Percentiles rank a stretch among this genome's conserved stretches.
These are phyloP conservation scores for Populus hybrid DNA, from an alignment of 441 rosid species.

Conservation along the genomic window DNA sequence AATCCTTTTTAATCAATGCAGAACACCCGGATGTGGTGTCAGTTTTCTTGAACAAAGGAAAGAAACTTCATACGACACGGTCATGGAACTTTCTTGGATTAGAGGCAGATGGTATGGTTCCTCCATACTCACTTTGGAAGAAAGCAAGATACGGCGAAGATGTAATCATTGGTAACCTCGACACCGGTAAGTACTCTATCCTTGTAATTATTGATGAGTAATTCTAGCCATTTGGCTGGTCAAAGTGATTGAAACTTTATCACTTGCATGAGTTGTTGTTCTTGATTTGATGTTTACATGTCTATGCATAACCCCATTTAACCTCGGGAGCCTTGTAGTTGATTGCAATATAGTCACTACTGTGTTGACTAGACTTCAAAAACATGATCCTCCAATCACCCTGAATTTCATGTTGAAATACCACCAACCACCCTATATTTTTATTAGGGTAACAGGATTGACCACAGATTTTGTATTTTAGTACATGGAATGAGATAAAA, in stretches of 20 bases:
- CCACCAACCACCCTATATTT: background rate
- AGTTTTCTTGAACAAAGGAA: conserved; percentile 39
- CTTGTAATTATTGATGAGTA: background rate
- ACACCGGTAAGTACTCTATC: conserved; percentile 36
- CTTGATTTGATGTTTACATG: conserved; percentile 4
- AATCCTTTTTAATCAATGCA: conserved; percentile 13
- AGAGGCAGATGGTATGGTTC: conserved; percentile 30
- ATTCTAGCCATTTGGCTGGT: background rate
- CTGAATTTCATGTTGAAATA: background rate
- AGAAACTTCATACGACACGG: conserved; percentile 49
- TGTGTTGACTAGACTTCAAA: background rate
- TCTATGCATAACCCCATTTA: background rate
- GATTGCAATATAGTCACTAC: background rate
- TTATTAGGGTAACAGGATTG: background rate
- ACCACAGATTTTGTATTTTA: background rate
- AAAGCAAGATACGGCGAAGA: conserved; percentile 52
- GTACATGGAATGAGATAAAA: background rate
- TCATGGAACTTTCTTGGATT: conserved; percentile 60
- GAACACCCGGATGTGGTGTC: conserved; percentile 53
- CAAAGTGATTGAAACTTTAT: background rate
- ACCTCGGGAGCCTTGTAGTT: background rate
- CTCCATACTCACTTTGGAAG: conserved; percentile 36
- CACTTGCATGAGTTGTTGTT: background rate
- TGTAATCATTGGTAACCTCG: conserved; percentile 56
- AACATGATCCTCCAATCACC: background rate